Evolutionary conservation across 2,329 filamentous ascomycete genomes (phyloP).

Genomic region (Pseudogymnoascus sp.): DNA sequence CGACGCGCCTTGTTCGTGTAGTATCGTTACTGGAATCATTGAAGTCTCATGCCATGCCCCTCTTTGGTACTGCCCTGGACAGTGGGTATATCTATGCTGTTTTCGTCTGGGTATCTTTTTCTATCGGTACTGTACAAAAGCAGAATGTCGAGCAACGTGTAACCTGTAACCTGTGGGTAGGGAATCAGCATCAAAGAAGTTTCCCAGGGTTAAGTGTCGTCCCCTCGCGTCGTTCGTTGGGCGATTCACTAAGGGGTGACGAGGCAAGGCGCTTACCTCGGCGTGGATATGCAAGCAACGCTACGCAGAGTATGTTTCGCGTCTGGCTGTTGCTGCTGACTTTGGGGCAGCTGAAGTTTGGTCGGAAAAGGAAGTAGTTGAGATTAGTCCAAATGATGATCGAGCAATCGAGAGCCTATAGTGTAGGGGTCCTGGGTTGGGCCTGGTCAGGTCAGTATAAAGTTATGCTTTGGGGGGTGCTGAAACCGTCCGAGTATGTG

Average conservation of each 20-base stretch:
- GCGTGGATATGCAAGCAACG: background rate
- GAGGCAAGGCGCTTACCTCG: background rate
- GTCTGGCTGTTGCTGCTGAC: background rate
- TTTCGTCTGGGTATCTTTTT: background rate
- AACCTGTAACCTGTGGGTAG: background rate
- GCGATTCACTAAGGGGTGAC: background rate
- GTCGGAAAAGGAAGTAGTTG: background rate
- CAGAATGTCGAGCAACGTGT: background rate
- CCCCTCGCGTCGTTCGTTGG: background rate
- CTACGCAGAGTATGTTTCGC: background rate
- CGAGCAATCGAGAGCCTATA: conserved; percentile 10
- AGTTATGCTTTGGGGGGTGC: background rate
- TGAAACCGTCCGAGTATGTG: background rate
- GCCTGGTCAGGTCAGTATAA: background rate
- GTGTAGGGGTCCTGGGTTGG: conserved; percentile 1
- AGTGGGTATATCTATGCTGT: background rate
- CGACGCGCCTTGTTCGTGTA: background rate
- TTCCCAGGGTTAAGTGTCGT: background rate
- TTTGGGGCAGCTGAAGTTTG: background rate
- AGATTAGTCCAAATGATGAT: background rate
- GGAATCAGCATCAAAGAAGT: background rate
- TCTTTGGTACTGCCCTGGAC: background rate
- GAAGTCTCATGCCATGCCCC: background rate
- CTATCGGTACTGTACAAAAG: background rate
- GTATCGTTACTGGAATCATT: background rate